phyloP scores from a whole-genome alignment of 208 protist genomes.

The Leptomonas seymouri region DNA sequence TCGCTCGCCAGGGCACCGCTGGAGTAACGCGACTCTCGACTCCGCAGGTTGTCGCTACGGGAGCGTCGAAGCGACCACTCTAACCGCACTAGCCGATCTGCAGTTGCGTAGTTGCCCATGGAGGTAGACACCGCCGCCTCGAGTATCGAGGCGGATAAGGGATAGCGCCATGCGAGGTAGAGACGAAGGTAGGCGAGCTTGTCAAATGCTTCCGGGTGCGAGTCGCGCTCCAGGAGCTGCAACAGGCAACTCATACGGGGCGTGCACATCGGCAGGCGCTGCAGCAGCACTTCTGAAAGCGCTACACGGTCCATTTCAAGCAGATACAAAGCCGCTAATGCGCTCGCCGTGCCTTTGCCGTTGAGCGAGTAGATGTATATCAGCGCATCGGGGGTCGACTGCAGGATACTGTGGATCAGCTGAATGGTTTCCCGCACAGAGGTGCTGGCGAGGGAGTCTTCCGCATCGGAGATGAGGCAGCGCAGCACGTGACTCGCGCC shows the following conservation, averaged over 20 bases:
- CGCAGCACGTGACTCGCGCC: slow-evolving; percentile 20
- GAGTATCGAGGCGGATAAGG: slow-evolving; percentile 10
- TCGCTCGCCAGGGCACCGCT: slow-evolving; percentile 8
- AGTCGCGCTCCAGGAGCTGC: slow-evolving; percentile 27
- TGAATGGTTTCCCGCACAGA: slow-evolving; percentile 8
- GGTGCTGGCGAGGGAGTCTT: slow-evolving; percentile 1
- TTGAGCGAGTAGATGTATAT: slow-evolving; percentile 38
- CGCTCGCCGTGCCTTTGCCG: slow-evolving; percentile 35
- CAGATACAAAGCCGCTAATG: slow-evolving; percentile 32
- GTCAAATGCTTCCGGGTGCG: slow-evolving; percentile 21
- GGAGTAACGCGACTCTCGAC: slow-evolving; percentile 9
- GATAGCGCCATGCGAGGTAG: slow-evolving; percentile 39
- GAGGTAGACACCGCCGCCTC: slow-evolving; percentile 34
- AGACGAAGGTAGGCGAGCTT: slow-evolving; percentile 13
- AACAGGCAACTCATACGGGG: slow-evolving; percentile 29
- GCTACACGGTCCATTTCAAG: slow-evolving; percentile 25
- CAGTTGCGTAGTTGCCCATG: slow-evolving; percentile 21
- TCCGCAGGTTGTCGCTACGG: slow-evolving; percentile 4
- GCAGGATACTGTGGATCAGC: slow-evolving; percentile 11
- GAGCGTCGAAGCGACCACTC: slow-evolving; percentile 28
- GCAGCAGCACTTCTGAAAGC: slow-evolving; percentile 20
- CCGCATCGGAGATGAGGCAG: slow-evolving; percentile 10
- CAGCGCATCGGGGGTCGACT: slow-evolving; percentile 12
- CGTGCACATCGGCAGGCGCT: slow-evolving; percentile 29
- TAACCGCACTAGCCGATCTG: slow-evolving; percentile 30